Evolutionary conservation across 1,284 basidiomycete genomes (phyloP).

Genomic region (Rhodofomes roseus): DNA sequence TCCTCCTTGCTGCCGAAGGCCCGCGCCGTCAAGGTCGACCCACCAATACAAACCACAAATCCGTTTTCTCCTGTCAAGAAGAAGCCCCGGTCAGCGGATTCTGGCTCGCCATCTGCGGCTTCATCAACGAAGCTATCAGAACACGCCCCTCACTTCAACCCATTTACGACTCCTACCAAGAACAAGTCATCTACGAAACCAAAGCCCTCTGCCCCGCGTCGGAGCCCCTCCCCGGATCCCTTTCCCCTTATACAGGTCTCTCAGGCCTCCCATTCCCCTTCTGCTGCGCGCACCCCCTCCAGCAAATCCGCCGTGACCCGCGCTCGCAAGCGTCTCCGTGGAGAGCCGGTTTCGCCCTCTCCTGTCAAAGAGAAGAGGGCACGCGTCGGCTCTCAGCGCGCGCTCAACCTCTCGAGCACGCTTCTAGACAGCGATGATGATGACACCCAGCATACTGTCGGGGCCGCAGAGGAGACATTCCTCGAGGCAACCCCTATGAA

Average conservation of each 20-base stretch:
- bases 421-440: slow-evolving; percentile 36
- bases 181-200: slow-evolving; percentile 22
- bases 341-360: slow-evolving; percentile 76
- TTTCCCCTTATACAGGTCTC: slow-evolving; percentile 31
- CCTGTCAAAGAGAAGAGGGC: slow-evolving; percentile 71
- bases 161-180: slow-evolving; percentile 53
- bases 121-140: slow-evolving; percentile 11
- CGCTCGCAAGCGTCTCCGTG: slow-evolving; percentile 74
- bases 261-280: not conserved
- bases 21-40: slow-evolving; percentile 44
- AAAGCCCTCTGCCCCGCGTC: slow-evolving; percentile 18
- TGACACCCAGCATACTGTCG: slow-evolving; percentile 13
- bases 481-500: slow-evolving; percentile 71
- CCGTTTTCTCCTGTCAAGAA: slow-evolving; percentile 77
- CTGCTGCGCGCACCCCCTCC: slow-evolving; percentile 13
- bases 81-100: slow-evolving; percentile 25
- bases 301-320: slow-evolving; percentile 45
- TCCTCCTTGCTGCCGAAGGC: slow-evolving; percentile 42
- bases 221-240: slow-evolving; percentile 37
- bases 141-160: slow-evolving; percentile 34
- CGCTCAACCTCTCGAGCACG: slow-evolving; percentile 28
- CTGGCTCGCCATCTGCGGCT: not conserved
- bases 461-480: slow-evolving; percentile 41
- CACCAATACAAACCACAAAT: slow-evolving; percentile 55
- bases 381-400: slow-evolving; percentile 35